Percentiles rank a stretch among this genome's conserved stretches.
These are phyloP conservation scores for Geranomyces michiganensis DNA, from an alignment of 192 early-diverging fungal species.

Conservation along the genomic window DNA sequence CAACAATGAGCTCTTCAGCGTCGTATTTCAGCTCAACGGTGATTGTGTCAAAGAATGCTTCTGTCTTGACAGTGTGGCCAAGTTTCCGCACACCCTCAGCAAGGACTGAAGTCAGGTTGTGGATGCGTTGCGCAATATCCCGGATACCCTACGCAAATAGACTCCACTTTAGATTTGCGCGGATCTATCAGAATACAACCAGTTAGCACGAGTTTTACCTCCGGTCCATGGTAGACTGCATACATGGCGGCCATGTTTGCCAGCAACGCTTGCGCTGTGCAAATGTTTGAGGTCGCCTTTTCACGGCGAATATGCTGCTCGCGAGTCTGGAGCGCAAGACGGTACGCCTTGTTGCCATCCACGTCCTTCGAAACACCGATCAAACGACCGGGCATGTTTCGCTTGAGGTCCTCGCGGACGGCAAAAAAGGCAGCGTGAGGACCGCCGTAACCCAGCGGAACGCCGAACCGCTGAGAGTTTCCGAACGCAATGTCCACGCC, in stretches of 20 bases:
- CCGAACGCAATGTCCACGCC: slow-evolving; percentile 98
- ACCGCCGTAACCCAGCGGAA: slow-evolving; percentile 97
- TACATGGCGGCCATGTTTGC: slow-evolving; percentile 99
- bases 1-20: slow-evolving; percentile 67
- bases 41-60: slow-evolving; percentile 94
- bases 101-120: slow-evolving; percentile 84
- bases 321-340: slow-evolving; percentile 93
- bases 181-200: background rate
- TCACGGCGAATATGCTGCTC: slow-evolving; percentile 99
- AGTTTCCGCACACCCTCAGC: slow-evolving; percentile 73
- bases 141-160: slow-evolving; percentile 69
- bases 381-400: slow-evolving; percentile 93
- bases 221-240: slow-evolving; percentile 97
- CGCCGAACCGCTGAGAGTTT: slow-evolving; percentile 97
- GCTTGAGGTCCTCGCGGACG: slow-evolving; percentile 87
- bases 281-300: slow-evolving; percentile 99
- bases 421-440: slow-evolving; percentile 99
- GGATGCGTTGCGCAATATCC: slow-evolving; percentile 89
- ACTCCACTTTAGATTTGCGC: too few species aligned
- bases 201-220: too few species aligned
- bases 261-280: slow-evolving; percentile 97
- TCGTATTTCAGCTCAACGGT: slow-evolving; percentile 72
- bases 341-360: slow-evolving; percentile 84
- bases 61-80: slow-evolving; percentile 82
- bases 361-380: slow-evolving; percentile 96